Base-by-base conservation (phyloP, 441 rosid genomes). In the Adansonia rubrostipa region DNA sequence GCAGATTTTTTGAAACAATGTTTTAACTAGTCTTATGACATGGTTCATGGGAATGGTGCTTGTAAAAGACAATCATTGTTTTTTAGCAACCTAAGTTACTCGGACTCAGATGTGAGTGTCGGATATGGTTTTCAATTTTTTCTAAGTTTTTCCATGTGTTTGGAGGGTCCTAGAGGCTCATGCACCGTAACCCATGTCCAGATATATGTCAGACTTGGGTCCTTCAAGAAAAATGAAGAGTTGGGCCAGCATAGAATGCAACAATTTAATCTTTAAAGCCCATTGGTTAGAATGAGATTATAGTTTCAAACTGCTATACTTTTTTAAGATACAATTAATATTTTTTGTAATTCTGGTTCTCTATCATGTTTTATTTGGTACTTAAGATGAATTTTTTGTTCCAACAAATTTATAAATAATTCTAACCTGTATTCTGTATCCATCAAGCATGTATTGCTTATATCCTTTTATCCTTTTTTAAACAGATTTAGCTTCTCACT, bases 1-100 rank as follows among this genome's bases (percentile, higher is more conserved):
- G 24, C 78, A 36, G 17, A 60, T 20, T 60, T 74, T 78, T 64
- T 28, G 19, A 15, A 28, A 9, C 45, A 63, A 13, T 60, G 64
- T 10, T 20, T 60, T 60, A 20, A 3, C 15, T 20, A 19, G 36
- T 60, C 64, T 22, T 60, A 0, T 60, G 36, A 60, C 64, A 60
- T 9, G 36, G 64, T 60, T 60, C 64, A 20, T 60, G 22, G 64
- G 5, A 58, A 60, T 14, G 64, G 64, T 60, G 64, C 11, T 45
- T 45, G 50, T 45, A 45, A 7, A 45, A 45, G 9, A 45, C 50
- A 45, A 9, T 45, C 11, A 45, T 45, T 45, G 2, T 22, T 9
- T 28, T 28, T 28, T 28, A 28, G 36, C 3, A 28, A 28, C 36
- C 36, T 28, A 28, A 28, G 36, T 28, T 28, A 28, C 36, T 28